Evolutionary conservation across 495 filamentous ascomycete genomes (phyloP).

Genomic region (Talaromyces liani): DNA sequence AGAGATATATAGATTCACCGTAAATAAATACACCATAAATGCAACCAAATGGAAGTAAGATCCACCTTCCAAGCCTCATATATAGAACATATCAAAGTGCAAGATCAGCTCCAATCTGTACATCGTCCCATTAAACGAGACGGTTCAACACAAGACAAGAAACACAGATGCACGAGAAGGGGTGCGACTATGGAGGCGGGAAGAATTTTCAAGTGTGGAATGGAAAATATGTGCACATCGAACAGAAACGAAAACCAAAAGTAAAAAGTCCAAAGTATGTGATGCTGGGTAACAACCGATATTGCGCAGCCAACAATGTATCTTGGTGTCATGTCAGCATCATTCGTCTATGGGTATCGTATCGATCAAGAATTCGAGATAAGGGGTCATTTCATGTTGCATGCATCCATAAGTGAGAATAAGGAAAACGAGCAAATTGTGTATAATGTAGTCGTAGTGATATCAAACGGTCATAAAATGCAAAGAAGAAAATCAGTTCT

Average conservation of each 20-base stretch:
- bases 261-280: background rate
- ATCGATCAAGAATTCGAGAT: background rate
- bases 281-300: background rate
- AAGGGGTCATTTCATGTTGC: background rate
- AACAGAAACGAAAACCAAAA: background rate
- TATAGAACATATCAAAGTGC: background rate
- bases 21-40: background rate
- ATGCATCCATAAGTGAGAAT: slow-evolving; percentile 3
- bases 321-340: slow-evolving; percentile 5
- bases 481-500: slow-evolving; percentile 16
- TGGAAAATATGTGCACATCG: background rate
- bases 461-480: slow-evolving; percentile 1
- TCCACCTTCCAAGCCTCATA: background rate
- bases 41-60: background rate
- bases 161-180: background rate
- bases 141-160: background rate
- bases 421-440: background rate
- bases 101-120: background rate
- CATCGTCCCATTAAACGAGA: background rate
- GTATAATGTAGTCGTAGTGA: background rate
- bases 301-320: background rate
- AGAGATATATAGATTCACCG: background rate
- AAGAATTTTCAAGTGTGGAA: background rate
- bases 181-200: background rate
- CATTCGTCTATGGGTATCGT: slow-evolving; percentile 8